phyloP scores from a whole-genome alignment of 2,329 filamentous ascomycete genomes.

The Trichoderma hamatum region DNA sequence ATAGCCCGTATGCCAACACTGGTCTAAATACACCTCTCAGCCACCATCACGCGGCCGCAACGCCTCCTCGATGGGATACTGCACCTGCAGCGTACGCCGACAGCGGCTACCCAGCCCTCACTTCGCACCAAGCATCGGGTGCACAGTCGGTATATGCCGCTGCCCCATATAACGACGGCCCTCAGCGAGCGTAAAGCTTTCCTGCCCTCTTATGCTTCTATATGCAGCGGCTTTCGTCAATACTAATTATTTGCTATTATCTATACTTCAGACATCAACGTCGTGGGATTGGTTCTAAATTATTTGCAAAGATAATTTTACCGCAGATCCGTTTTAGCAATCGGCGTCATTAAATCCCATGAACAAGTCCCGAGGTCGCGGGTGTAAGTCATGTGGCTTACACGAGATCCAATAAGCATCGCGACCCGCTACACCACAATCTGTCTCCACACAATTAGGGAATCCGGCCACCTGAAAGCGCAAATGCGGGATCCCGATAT shows the following conservation, averaged over 20 bases:
- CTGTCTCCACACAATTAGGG: conserved; percentile 2
- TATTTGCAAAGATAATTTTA: neutral
- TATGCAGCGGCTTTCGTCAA: neutral
- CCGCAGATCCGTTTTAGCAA: neutral
- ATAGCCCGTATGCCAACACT: conserved; percentile 44
- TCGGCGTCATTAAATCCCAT: conserved; percentile 23
- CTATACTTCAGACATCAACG: neutral
- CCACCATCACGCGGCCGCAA: conserved; percentile 43
- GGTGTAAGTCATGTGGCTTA: conserved; percentile 26
- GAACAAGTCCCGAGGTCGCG: conserved; percentile 21
- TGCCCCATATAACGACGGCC: conserved; percentile 45
- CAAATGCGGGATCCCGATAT: neutral
- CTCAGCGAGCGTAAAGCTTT: conserved; percentile 45
- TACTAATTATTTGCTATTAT: neutral
- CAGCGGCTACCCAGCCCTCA: conserved; percentile 44
- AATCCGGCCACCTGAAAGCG: neutral
- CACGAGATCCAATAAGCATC: conserved; percentile 11
- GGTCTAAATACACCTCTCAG: conserved; percentile 47
- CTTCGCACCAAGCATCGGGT: conserved; percentile 40
- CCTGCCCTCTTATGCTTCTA: neutral
- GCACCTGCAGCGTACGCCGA: conserved; percentile 45
- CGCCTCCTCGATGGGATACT: conserved; percentile 48
- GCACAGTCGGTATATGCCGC: conserved; percentile 47
- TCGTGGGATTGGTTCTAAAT: neutral
- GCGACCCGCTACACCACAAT: conserved; percentile 1